Percentiles rank a stretch among this genome's conserved stretches.
Evolutionary conservation across 345 rosid genomes (phyloP).

Genomic region (Hibiscus syriacus): DNA sequence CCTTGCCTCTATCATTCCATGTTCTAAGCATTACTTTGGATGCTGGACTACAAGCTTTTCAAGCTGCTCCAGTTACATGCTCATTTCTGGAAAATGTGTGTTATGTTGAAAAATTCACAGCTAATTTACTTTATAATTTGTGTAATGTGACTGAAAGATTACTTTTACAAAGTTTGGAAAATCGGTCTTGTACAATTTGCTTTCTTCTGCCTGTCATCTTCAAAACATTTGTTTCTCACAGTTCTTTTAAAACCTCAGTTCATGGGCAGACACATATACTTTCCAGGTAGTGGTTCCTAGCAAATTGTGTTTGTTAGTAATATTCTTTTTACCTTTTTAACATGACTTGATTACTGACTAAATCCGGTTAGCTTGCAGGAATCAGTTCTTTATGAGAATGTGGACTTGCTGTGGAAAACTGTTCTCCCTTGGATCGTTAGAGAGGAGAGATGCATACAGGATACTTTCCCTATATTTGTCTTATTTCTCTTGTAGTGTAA

Average conservation of each 20-base stretch:
- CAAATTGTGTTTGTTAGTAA: background rate
- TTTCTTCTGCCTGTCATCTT: conserved; percentile 65
- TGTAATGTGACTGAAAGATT: conserved; percentile 54
- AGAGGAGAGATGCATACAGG: conserved; percentile 84
- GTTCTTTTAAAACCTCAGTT: conserved; percentile 32
- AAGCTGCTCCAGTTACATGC: conserved; percentile 20
- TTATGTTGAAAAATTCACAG: conserved; percentile 33
- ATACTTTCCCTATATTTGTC: conserved; percentile 64
- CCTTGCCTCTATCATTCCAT: conserved; percentile 58
- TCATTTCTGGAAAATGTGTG: conserved; percentile 22
- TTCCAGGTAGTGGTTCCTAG: conserved; percentile 45
- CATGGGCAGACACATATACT: conserved; percentile 27
- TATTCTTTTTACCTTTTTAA: background rate
- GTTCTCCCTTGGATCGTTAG: conserved; percentile 65
- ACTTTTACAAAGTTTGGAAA: conserved; percentile 59
- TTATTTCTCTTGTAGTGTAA: conserved; percentile 30
- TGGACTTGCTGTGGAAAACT: conserved; percentile 79
- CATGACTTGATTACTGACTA: conserved; percentile 1
- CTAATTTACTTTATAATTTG: conserved; percentile 59
- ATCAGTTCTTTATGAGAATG: conserved; percentile 44
- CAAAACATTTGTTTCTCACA: conserved; percentile 42
- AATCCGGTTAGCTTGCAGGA: conserved; percentile 39
- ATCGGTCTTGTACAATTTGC: conserved; percentile 67
- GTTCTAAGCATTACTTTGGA: conserved; percentile 47
- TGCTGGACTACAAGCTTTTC: conserved; percentile 39